These are phyloP conservation scores for Suillus spraguei DNA, from an alignment of 768 basidiomycete species.

Conservation along the genomic window DNA sequence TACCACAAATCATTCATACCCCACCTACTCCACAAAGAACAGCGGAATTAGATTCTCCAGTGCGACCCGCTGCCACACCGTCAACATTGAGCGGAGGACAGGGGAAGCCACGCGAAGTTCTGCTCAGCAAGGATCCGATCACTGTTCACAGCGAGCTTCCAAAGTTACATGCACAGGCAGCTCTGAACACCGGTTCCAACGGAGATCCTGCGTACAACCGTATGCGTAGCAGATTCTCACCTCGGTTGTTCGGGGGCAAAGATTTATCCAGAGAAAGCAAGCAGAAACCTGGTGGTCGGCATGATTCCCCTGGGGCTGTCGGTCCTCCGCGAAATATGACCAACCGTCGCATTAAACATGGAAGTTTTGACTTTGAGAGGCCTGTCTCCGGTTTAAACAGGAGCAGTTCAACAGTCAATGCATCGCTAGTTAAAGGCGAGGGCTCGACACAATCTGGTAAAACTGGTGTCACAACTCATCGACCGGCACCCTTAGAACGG, in stretches of 20 bases:
- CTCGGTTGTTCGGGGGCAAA: conserved; percentile 31
- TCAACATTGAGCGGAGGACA: conserved; percentile 21
- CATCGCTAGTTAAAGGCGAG: conserved; percentile 11
- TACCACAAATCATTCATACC: conserved; percentile 39
- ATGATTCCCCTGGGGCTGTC: conserved; percentile 10
- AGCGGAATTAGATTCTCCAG: conserved; percentile 17
- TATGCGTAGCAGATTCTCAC: conserved; percentile 31
- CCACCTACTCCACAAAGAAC: conserved; percentile 38
- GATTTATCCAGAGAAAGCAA: conserved; percentile 23
- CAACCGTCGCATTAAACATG: conserved; percentile 57
- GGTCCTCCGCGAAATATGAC: conserved; percentile 30
- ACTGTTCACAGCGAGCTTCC: conserved; percentile 25
- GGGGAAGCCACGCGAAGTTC: conserved; percentile 12
- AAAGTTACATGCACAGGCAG: conserved; percentile 8
- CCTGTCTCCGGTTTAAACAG: conserved; percentile 46
- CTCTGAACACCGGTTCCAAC: neutral
- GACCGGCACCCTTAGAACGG: conserved; percentile 24
- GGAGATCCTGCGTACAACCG: conserved; percentile 7
- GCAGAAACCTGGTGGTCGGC: conserved; percentile 30
- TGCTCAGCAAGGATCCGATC: conserved; percentile 29
- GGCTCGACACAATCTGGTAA: conserved; percentile 9
- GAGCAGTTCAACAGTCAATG: conserved; percentile 30
- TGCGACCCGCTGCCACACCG: conserved; percentile 6
- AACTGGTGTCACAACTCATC: conserved; percentile 15
- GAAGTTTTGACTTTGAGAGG: conserved; percentile 78